Percentiles rank a stretch among this genome's conserved stretches.
Evolutionary conservation across 1,139 yeast species (phyloP).

Genomic region (Kodamaea arcana): DNA sequence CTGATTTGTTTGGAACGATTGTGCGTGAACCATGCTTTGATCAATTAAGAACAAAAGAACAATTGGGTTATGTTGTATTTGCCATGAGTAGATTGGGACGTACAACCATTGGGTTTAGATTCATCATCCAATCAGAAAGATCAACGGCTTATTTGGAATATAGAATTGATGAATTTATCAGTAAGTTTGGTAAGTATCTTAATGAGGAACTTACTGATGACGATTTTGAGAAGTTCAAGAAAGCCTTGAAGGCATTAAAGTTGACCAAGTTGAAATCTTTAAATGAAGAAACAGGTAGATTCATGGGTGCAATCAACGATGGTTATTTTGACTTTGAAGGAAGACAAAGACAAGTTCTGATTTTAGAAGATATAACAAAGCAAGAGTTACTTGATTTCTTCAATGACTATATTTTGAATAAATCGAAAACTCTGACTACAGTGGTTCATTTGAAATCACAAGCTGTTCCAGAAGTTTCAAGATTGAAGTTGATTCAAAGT

Average conservation of each 20-base stretch:
- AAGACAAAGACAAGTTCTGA: conserved; percentile 53
- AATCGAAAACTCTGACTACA: conserved; percentile 41
- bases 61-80: conserved; percentile 85
- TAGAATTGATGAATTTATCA: conserved; percentile 68
- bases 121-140: conserved; percentile 85
- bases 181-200: conserved; percentile 32
- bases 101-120: conserved; percentile 70
- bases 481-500: conserved; percentile 22
- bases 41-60: conserved; percentile 88
- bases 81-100: conserved; percentile 67
- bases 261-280: conserved; percentile 72
- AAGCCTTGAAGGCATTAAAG: conserved; percentile 63
- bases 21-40: conserved; percentile 85
- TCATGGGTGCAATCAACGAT: conserved; percentile 62
- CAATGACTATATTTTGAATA: conserved; percentile 35
- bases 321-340: conserved; percentile 76
- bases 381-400: conserved; percentile 57
- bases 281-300: conserved; percentile 66
- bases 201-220: conserved; percentile 45
- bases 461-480: conserved; percentile 25
- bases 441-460: conserved; percentile 71
- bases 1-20: conserved; percentile 68
- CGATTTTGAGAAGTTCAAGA: conserved; percentile 65
- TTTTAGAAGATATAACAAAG: conserved; percentile 51
- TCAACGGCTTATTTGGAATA: conserved; percentile 69